A percentile compares a stretch with the other conserved stretches of the same genome.
phyloP scores from a whole-genome alignment of 2,329 filamentous ascomycete genomes.

The Claviceps africana region DNA sequence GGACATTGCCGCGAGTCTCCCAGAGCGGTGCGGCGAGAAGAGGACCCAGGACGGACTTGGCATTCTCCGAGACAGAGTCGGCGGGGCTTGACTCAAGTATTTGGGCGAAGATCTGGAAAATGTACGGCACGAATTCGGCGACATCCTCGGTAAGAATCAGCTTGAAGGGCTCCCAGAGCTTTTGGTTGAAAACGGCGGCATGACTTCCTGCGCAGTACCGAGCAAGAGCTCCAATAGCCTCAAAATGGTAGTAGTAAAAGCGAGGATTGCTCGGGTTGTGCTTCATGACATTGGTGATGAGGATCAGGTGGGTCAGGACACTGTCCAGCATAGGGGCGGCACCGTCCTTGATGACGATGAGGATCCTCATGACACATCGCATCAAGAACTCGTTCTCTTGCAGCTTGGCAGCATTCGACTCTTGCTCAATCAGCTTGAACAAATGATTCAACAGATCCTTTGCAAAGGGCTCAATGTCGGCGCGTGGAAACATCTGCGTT shows the following conservation, averaged over 20 bases:
- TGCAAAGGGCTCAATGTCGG: slow-evolving; percentile 65
- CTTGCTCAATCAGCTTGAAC: slow-evolving; percentile 80
- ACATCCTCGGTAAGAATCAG: slow-evolving; percentile 69
- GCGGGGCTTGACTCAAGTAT: slow-evolving; percentile 76
- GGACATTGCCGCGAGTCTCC: slow-evolving; percentile 87
- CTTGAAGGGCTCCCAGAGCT: slow-evolving; percentile 73
- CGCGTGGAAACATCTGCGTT: slow-evolving; percentile 64
- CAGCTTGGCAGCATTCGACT: slow-evolving; percentile 74
- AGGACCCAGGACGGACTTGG: slow-evolving; percentile 63
- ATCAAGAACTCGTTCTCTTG: slow-evolving; percentile 99
- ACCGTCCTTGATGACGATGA: slow-evolving; percentile 83
- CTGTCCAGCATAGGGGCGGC: slow-evolving; percentile 60
- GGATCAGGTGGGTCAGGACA: slow-evolving; percentile 71
- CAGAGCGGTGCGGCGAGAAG: slow-evolving; percentile 72
- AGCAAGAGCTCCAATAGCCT: slow-evolving; percentile 81
- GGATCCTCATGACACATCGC: slow-evolving; percentile 94
- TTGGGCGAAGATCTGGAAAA: slow-evolving; percentile 89
- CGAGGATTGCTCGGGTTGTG: slow-evolving; percentile 92
- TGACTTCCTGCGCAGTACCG: slow-evolving; percentile 49
- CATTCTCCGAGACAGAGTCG: slow-evolving; percentile 65
- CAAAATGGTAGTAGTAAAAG: slow-evolving; percentile 98
- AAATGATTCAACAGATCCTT: slow-evolving; percentile 81
- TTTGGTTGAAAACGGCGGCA: slow-evolving; percentile 61
- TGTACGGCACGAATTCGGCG: slow-evolving; percentile 91
- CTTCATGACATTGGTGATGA: slow-evolving; percentile 82